Percentiles rank a stretch among this genome's conserved stretches.
These are phyloP conservation scores for Priceomyces melissophilus DNA, from an alignment of 805 yeast species.

Conservation along the genomic window DNA sequence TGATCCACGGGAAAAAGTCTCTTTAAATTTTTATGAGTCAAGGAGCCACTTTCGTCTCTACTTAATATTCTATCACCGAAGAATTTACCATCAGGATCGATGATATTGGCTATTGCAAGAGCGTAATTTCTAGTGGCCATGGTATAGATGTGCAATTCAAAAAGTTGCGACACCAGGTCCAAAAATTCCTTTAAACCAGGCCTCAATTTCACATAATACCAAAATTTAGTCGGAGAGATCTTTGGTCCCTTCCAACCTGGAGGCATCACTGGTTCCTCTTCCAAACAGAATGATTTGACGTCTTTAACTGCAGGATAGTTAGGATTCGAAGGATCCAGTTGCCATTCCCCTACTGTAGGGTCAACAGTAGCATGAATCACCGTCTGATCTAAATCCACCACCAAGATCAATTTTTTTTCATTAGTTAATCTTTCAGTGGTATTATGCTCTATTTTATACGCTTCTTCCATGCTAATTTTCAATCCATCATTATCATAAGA, in stretches of 20 bases:
- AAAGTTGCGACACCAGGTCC: conserved; percentile 55
- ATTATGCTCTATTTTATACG: conserved; percentile 71
- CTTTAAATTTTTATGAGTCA: conserved; percentile 83
- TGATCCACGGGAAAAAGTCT: conserved; percentile 94
- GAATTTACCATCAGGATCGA: conserved; percentile 82
- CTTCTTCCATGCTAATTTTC: conserved; percentile 82
- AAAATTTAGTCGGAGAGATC: conserved; percentile 59
- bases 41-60: conserved; percentile 90
- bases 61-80: conserved; percentile 91
- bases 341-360: conserved; percentile 97
- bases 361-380: conserved; percentile 97
- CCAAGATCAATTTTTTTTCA: conserved; percentile 74
- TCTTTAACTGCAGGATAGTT: conserved; percentile 82
- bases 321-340: conserved; percentile 77
- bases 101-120: conserved; percentile 78
- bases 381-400: conserved; percentile 96
- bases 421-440: conserved; percentile 58
- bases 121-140: conserved; percentile 98
- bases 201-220: conserved; percentile 90
- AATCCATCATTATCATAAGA: conserved; percentile 84
- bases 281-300: conserved; percentile 71
- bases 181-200: conserved; percentile 83
- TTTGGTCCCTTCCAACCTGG: conserved; percentile 59
- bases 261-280: conserved; percentile 66
- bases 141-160: conserved; percentile 92